Base-by-base conservation (phyloP, 371 early-diverging fungal genomes). In the Mucor mucedo region DNA sequence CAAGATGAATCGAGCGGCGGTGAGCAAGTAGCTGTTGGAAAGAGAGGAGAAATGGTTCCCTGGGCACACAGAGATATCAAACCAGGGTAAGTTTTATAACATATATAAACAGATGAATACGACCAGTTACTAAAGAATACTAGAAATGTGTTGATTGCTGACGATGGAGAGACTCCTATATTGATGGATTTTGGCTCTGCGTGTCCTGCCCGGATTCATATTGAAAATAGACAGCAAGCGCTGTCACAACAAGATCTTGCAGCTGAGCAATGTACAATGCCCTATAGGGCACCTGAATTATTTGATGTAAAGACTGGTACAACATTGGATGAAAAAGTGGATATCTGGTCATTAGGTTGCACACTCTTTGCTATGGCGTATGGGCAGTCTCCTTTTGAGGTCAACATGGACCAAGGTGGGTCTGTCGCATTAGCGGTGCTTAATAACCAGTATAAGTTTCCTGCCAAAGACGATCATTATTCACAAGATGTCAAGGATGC, bases 141-240 rank as follows among this genome's bases (percentile, higher is more conserved):
- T 66, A 85, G 80, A 3, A 85, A 85, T 58, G 73, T 84, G 2
- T 57, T 85, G 27, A 69, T 87, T 41, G 72, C 82, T 16, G 88
- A 89, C 64, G 87, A 87, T 68, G 82, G 83, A 11, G 71, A 81
- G 59, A 82, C 85, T 27, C 86, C 89, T 0, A 70, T 91, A 1
- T 68, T 91, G 39, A 88, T 89, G 87, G 91, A 91, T 69, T 86
- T 91, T 70, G 91, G 91, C 33, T 88, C 89, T 16, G 82, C 84
- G 52, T 68, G 70, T 8, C 69, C 70, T n/a, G 88, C 90, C 2
- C 79, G 83, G 1, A 71, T 85, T 44, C 70, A 72, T 21, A 79
- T 86, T n/a, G 64, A 76, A 32, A 83, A 70, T 10, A 72, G 87
- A 52, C 76, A 77, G 27, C 72, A 84, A 52, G 91, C 90, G 6